Base-by-base conservation (phyloP, 2,329 filamentous ascomycete genomes). In the Gliomastix tumulicola region DNA sequence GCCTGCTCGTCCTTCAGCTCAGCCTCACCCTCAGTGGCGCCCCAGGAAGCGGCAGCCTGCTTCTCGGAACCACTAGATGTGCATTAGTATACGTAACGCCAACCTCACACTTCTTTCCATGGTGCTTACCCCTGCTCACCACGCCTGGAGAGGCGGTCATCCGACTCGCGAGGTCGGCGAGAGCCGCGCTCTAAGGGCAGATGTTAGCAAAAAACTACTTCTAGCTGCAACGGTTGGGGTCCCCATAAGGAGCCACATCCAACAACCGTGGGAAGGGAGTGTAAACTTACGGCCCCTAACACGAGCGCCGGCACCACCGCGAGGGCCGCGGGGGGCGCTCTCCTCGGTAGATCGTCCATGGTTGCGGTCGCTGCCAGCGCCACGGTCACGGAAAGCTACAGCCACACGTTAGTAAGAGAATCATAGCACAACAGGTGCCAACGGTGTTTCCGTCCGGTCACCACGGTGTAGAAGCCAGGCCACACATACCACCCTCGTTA, bases 1-100 rank as follows among this genome's bases (percentile, higher is more conserved):
- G 84, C 88, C 66, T 87, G 79, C 76, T 97, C 92, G 54, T 97
- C 92, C 57, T 84, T 84, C 68, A 84, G 80, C 69, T 94, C 88
- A 57, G 84, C 84, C 44, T 82, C 71, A 54, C 88, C 92, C 57
- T 87, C 84, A 51, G 76, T 74, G 56, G 78, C 82, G 53, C 90
- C 92, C 88, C 90, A 97, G 53, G 86, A 84, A 64, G 90, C 85
- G 57, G 80, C 84, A 59, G 84, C 80, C 67, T 90, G 84, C 79
- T 94, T 94, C 53, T 88, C 83, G 56, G 84, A 83, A 47, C 86
- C 83, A 55, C 84, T 87, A 38, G 21, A n/a, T n/a, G n/a, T 30
- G 35, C 4, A n/a, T 9, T 25, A n/a, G 9, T 9, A 25, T 25
- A 25, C n/a, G 23, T 16, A 16, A n/a, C 27, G 17, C 17, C 27